Evolutionary conservation across 371 early-diverging fungal species (phyloP).

Genomic region (Blakeslea trispora): DNA sequence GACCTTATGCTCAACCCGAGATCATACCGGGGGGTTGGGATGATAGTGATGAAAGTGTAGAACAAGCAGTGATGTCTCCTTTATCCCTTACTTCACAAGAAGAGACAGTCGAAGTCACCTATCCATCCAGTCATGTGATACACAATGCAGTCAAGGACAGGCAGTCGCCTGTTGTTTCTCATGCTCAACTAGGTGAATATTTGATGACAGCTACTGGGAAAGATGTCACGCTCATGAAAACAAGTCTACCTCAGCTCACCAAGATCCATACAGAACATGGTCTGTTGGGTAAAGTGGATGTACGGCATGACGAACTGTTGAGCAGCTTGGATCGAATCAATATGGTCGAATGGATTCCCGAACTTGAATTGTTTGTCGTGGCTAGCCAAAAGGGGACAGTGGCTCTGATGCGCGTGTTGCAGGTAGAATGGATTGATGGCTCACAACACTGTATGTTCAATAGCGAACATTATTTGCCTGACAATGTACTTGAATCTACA

Average conservation of each 20-base stretch:
- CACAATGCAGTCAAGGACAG: too few relatives aligned
- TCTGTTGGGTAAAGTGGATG: slow-evolving; percentile 38
- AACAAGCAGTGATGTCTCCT: too few relatives aligned
- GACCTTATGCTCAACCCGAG: too few relatives aligned
- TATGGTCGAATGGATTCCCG: slow-evolving; percentile 51
- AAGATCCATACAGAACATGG: slow-evolving; percentile 31
- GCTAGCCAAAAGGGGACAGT: slow-evolving; percentile 54
- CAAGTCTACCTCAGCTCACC: slow-evolving; percentile 26
- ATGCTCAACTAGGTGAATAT: slow-evolving; percentile 25
- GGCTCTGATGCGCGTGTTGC: slow-evolving; percentile 40
- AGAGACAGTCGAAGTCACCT: too few relatives aligned
- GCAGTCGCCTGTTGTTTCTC: too few relatives aligned
- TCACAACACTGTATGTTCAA: slow-evolving; percentile 40
- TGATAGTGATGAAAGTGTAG: too few relatives aligned
- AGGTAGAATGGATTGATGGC: slow-evolving; percentile 34
- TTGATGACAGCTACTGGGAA: slow-evolving; percentile 39
- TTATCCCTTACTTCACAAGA: too few relatives aligned
- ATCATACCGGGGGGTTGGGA: too few relatives aligned
- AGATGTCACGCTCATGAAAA: slow-evolving; percentile 30
- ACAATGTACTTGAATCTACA: slow-evolving; percentile 26
- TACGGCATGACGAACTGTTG: slow-evolving; percentile 37
- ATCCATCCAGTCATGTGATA: too few relatives aligned
- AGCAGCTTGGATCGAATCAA: slow-evolving; percentile 37
- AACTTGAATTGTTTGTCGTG: slow-evolving; percentile 38
- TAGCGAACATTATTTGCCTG: slow-evolving; percentile 41